phyloP scores from a whole-genome alignment of 305 asterid genomes.

The Fraxinus ornus region DNA sequence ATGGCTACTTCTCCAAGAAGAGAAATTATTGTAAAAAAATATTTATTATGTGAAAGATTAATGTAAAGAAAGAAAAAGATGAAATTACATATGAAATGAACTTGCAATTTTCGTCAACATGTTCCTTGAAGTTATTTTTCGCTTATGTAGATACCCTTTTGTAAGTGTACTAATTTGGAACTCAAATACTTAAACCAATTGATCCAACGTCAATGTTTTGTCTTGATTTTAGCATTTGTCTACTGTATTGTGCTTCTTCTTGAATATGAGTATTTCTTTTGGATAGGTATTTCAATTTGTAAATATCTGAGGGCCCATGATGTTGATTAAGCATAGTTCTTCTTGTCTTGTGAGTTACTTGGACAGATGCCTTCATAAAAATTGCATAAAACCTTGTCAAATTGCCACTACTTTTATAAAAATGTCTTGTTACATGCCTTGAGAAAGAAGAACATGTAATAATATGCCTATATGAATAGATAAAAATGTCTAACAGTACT shows the following conservation, averaged over 20 bases:
- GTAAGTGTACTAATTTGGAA: not conserved
- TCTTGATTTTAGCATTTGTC: not conserved
- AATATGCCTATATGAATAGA: not conserved
- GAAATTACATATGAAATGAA: slow-evolving; percentile 22
- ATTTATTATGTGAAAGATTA: slow-evolving; percentile 30
- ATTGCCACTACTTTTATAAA: not conserved
- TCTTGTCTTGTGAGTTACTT: not conserved
- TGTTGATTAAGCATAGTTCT: not conserved
- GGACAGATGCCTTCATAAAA: not conserved
- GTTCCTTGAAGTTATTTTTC: not conserved
- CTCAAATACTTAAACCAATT: not conserved
- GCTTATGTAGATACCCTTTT: not conserved
- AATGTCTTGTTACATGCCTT: not conserved
- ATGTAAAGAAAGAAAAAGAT: slow-evolving; percentile 34
- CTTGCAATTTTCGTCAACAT: not conserved
- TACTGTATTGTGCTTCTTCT: not conserved
- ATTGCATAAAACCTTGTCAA: not conserved
- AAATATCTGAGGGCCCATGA: not conserved
- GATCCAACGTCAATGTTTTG: not conserved
- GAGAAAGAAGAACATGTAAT: not conserved
- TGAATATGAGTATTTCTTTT: not conserved
- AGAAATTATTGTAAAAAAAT: slow-evolving; percentile 28
- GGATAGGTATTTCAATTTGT: not conserved
- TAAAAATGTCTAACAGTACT: not conserved
- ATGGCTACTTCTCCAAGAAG: slow-evolving; percentile 3